phyloP scores from a whole-genome alignment of 208 protist genomes.

The Tritrichomonas musculus region DNA sequence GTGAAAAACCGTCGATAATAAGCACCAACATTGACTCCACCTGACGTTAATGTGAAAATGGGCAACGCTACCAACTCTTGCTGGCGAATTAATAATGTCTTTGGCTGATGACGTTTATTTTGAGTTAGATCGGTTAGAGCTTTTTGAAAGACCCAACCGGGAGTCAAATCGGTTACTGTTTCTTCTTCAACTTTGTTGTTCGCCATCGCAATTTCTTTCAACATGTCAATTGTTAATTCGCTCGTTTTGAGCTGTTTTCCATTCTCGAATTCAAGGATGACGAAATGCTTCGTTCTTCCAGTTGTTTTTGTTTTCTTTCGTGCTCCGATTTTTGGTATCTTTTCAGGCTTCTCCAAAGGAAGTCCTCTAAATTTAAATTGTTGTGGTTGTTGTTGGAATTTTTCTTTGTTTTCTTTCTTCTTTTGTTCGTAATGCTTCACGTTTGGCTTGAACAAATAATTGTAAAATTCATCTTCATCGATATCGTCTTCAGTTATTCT shows the following conservation, averaged over 20 bases:
- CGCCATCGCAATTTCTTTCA: not conserved
- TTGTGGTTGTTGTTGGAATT: not conserved
- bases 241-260: not conserved
- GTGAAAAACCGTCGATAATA: not conserved
- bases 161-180: not conserved
- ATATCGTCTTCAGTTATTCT: not conserved
- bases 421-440: not conserved
- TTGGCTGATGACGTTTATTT: not conserved
- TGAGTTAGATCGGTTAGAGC: not conserved
- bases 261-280: conserved; percentile 1
- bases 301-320: not conserved
- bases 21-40: not conserved
- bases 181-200: not conserved
- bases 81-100: not conserved
- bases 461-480: not conserved
- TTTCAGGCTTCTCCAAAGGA: too few species aligned
- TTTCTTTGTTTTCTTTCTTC: not conserved
- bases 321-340: too few species aligned
- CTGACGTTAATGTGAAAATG: not conserved
- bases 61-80: not conserved
- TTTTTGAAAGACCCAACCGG: not conserved
- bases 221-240: not conserved
- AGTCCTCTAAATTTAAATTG: not conserved
- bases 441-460: not conserved
- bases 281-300: not conserved